A percentile compares a stretch with the other conserved stretches of the same genome.
phyloP scores from a whole-genome alignment of 2,329 filamentous ascomycete species.

The Phyllosticta citribraziliensis region DNA sequence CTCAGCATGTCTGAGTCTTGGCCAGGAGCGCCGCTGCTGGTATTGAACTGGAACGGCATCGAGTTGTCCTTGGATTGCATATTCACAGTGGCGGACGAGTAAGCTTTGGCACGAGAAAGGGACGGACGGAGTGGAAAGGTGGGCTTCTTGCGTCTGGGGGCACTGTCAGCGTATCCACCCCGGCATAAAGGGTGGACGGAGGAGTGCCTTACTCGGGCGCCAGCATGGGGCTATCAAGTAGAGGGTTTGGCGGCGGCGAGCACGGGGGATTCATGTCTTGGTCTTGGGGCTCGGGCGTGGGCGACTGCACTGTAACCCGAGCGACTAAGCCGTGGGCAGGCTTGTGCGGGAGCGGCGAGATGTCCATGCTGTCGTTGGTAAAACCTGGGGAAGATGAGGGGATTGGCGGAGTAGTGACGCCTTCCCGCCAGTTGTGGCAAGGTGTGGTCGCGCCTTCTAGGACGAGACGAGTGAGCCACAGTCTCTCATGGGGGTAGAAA shows the following conservation, averaged over 20 bases:
- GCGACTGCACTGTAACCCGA: conserved; percentile 60
- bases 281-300: conserved; percentile 51
- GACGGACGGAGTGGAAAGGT: conserved; percentile 59
- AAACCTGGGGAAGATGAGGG: conserved; percentile 72
- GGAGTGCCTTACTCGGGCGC: conserved; percentile 26
- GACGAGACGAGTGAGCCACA: conserved; percentile 20
- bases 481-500: conserved; percentile 12
- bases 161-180: background rate
- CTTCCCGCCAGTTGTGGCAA: conserved; percentile 44
- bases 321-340: conserved; percentile 50
- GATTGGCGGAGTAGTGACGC: conserved; percentile 74
- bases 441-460: conserved; percentile 36
- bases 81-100: conserved; percentile 57
- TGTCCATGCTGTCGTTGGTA: conserved; percentile 73
- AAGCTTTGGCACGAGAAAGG: conserved; percentile 63
- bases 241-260: conserved; percentile 19
- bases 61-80: conserved; percentile 50
- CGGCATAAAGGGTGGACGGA: background rate
- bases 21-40: conserved; percentile 32
- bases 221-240: conserved; percentile 24
- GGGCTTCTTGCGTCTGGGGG: conserved; percentile 8
- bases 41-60: conserved; percentile 66
- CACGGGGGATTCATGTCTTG: conserved; percentile 32
- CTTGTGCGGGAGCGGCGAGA: conserved; percentile 89
- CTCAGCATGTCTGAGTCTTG: conserved; percentile 48